These are phyloP conservation scores for Aspergillus pseudoterreus DNA, from an alignment of 2,329 filamentous ascomycete genomes.

Conservation along the genomic window DNA sequence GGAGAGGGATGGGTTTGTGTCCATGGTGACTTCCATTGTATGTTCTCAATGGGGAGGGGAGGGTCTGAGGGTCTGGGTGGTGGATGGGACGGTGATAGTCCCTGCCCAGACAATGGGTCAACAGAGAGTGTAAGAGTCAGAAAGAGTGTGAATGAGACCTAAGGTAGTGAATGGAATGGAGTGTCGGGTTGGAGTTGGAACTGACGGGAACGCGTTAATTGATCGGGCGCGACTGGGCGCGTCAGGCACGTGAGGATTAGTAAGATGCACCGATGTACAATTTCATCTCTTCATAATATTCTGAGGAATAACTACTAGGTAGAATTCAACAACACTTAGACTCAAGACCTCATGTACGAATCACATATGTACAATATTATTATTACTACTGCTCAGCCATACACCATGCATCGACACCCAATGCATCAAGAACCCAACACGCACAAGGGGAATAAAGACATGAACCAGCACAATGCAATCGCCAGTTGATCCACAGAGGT, in stretches of 20 bases:
- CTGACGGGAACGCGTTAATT: constrained; percentile 18
- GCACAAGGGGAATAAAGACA: constrained; percentile 13
- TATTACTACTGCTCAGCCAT: constrained; percentile 21
- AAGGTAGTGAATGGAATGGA: no score
- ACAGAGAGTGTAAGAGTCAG: background rate
- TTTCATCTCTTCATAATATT: no score
- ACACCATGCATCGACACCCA: constrained; percentile 8
- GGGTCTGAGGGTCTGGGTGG: no score
- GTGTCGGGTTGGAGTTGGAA: background rate
- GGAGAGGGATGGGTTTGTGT: constrained; percentile 18
- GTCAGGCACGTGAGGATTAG: constrained; percentile 12
- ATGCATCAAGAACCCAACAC: constrained; percentile 7
- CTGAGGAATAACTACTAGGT: no score
- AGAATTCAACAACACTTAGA: no score
- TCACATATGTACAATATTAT: constrained; percentile 19
- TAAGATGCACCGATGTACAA: background rate
- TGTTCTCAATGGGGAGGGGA: no score
- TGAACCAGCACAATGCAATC: constrained; percentile 2
- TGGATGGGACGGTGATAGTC: no score
- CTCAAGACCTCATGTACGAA: background rate
- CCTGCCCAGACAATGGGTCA: background rate
- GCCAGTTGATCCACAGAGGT: background rate
- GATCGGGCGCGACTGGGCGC: constrained; percentile 11
- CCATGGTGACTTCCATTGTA: constrained; percentile 16
- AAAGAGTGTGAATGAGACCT: background rate